phyloP scores from a whole-genome alignment of 2,329 filamentous ascomycete genomes.

The Fusarium tupiense region DNA sequence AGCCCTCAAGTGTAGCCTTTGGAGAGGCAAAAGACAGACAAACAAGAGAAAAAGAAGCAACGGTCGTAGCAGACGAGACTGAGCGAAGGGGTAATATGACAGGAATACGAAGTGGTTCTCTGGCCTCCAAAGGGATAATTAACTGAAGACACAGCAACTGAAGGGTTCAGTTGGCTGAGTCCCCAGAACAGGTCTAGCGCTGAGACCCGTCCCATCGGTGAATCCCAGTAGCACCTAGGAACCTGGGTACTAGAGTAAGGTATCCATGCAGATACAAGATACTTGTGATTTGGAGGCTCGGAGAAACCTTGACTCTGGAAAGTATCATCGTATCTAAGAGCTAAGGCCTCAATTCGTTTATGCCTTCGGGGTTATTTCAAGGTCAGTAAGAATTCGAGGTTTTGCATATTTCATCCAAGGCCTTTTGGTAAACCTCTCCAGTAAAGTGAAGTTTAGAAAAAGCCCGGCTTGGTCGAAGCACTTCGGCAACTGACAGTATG shows the following conservation, averaged over 20 bases:
- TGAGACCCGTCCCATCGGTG: constrained; percentile 14
- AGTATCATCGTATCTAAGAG: background rate
- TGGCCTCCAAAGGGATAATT: constrained; percentile 39
- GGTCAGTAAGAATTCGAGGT: background rate
- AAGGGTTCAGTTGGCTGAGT: constrained; percentile 39
- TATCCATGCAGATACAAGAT: background rate
- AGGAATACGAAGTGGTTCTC: constrained; percentile 41
- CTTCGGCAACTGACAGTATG: background rate
- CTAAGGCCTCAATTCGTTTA: background rate
- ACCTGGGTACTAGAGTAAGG: background rate
- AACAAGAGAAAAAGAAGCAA: constrained; percentile 13
- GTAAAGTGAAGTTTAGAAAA: background rate
- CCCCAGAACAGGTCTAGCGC: constrained; percentile 33
- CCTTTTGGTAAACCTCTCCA: background rate
- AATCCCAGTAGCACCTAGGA: background rate
- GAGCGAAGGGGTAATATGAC: constrained; percentile 34
- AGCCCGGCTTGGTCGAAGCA: background rate
- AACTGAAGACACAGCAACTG: constrained; percentile 38
- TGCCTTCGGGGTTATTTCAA: background rate
- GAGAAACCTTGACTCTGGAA: background rate
- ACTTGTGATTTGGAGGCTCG: background rate
- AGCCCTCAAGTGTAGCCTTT: background rate
- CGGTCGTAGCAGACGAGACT: constrained; percentile 25
- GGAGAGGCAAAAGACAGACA: background rate
- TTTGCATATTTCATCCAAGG: background rate